Base-by-base conservation (phyloP, 2,329 filamentous ascomycete species). In the Claviceps pazoutovae region DNA sequence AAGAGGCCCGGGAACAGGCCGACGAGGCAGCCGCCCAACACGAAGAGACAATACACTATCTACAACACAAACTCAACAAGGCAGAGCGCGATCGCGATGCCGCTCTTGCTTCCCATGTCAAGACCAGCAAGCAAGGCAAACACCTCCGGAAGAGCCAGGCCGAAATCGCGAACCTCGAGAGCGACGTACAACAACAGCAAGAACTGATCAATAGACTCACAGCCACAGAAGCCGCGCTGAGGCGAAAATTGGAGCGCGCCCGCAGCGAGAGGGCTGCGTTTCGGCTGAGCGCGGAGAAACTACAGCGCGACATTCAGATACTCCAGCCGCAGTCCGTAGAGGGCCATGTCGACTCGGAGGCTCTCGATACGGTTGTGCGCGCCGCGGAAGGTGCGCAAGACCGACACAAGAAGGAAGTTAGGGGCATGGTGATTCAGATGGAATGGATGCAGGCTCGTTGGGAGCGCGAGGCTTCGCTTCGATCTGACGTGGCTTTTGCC, bases 391-490 rank as follows among this genome's bases (percentile, higher is more conserved):
- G 76, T 48, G 81, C 84, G 46, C 82, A 88, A 60, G 80, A 79
- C 58, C 74, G 78, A 45, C 87, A 93, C 65, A 72, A 75, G 60
- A 83, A 82, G 66, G 87, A 94, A 69, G 72, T 96, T 50, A 80
- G 83, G 58, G 91, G 91, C 17, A 75, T 97, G 63, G 79, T 81
- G 50, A 86, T 93, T 70, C 90, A 97, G 69, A 91, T 97, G 64
- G 80, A 89, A 61, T 97, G 87, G 82, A 80, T 97, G 65, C 82
- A 89, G 60, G 87, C 88, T 2, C 81, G 84, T 50, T 86, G 86
- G 71, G 77, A 80, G 63, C 79, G 93, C 36, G 91, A 96, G 68
- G 81, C 87, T 59, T 80, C 78, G 49, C 83, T 97, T 68, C 79
- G 93, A 43, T 76, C 78, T 56, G 87, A 90, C 61, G 79, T 91